Percentiles rank a stretch among this genome's conserved stretches.
phyloP scores from a whole-genome alignment of 1,284 basidiomycete genomes.

The Trichosporon asahii region DNA sequence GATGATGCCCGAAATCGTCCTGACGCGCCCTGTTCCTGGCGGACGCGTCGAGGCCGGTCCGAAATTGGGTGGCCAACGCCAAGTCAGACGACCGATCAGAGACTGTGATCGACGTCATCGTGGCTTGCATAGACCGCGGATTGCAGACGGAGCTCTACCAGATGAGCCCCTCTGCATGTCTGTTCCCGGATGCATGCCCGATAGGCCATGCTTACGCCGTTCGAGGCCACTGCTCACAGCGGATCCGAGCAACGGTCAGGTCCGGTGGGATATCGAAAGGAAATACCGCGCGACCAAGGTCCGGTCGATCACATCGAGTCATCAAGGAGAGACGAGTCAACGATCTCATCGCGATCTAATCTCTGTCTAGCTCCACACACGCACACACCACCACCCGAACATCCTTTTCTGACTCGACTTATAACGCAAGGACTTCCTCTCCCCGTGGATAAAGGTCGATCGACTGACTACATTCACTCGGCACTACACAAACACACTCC shows the following conservation, averaged over 20 bases:
- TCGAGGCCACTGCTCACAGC: too few species aligned
- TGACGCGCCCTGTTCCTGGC: not conserved
- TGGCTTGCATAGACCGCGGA: too few species aligned
- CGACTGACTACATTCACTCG: not conserved
- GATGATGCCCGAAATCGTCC: not conserved
- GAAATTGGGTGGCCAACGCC: not conserved
- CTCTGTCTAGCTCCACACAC: not conserved
- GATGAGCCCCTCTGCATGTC: too few species aligned
- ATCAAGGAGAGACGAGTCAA: not conserved
- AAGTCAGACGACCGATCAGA: not conserved
- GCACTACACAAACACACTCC: not conserved
- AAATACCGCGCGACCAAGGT: not conserved
- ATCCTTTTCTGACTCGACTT: not conserved
- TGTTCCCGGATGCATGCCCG: too few species aligned
- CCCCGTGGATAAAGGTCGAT: not conserved
- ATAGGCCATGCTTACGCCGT: too few species aligned
- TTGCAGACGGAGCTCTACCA: too few species aligned
- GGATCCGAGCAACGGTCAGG: too few species aligned
- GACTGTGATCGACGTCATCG: too few species aligned
- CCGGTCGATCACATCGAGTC: not conserved
- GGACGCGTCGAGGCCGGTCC: not conserved
- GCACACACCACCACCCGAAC: not conserved
- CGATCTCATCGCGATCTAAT: not conserved
- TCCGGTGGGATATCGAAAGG: not conserved
- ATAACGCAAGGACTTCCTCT: not conserved